These are phyloP conservation scores for Warburgia ugandensis DNA, from an alignment of 164 flowering plant genomes.

Conservation along the genomic window DNA sequence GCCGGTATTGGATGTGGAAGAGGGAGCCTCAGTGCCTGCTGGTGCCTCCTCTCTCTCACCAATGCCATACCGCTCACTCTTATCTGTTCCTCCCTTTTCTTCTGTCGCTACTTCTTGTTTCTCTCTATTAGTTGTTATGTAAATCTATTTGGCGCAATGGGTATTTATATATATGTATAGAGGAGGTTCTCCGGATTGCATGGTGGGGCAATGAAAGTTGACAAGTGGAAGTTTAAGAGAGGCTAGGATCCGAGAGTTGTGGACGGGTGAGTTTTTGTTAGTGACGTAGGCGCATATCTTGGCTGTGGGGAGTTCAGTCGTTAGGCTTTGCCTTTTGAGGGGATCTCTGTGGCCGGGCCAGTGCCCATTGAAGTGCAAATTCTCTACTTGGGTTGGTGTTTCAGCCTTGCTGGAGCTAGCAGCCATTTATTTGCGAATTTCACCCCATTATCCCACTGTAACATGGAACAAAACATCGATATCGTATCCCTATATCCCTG, in stretches of 20 bases:
- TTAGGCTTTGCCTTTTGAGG: not conserved
- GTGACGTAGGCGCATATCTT: conserved; percentile 9
- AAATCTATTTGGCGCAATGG: no score
- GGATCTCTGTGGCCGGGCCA: not conserved
- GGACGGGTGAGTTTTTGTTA: conserved; percentile 26
- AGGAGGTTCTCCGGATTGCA: no score
- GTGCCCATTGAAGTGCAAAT: not conserved
- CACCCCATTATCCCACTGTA: no score
- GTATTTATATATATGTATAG: not conserved
- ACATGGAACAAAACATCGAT: no score
- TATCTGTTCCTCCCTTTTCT: not conserved
- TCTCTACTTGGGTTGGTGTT: no score
- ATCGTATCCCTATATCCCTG: no score
- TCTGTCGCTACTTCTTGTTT: no score
- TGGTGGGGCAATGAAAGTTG: no score
- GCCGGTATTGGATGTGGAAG: conserved; percentile 18
- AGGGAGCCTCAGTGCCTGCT: conserved; percentile 29
- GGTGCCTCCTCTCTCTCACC: conserved; percentile 42
- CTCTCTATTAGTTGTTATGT: no score
- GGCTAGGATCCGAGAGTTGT: conserved; percentile 11
- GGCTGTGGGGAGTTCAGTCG: conserved; percentile 14
- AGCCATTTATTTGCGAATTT: no score
- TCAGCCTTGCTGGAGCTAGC: no score
- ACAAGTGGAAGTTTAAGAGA: no score
- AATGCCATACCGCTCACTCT: conserved; percentile 21